Percentiles rank a stretch among this genome's conserved stretches.
Evolutionary conservation across 495 filamentous ascomycete species (phyloP).

Genomic region (Daldinia vernicosa): DNA sequence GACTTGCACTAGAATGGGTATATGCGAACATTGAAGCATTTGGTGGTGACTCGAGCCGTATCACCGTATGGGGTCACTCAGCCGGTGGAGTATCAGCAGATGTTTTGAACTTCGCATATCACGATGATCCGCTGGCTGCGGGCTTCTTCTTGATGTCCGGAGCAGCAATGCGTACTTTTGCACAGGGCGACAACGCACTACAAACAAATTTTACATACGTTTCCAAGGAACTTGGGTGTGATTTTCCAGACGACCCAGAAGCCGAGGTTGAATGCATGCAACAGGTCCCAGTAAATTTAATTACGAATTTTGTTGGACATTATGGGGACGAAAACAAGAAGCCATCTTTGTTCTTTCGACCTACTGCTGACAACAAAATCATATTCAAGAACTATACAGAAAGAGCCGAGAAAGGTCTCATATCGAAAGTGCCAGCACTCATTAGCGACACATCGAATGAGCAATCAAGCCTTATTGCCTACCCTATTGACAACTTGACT

Average conservation of each 20-base stretch:
- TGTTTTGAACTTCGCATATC: conserved; percentile 57
- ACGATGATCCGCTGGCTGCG: conserved; percentile 55
- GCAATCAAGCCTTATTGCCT: conserved; percentile 48
- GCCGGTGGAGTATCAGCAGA: conserved; percentile 55
- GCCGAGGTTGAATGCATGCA: conserved; percentile 56
- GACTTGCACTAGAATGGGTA: conserved; percentile 72
- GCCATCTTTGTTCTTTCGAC: conserved; percentile 52
- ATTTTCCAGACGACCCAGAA: conserved; percentile 47
- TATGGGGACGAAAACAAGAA: conserved; percentile 49
- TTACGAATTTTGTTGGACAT: conserved; percentile 53
- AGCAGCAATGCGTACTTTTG: conserved; percentile 49
- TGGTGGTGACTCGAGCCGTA: conserved; percentile 68
- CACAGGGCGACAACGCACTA: conserved; percentile 45
- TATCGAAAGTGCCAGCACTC: conserved; percentile 50
- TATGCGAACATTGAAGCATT: conserved; percentile 72
- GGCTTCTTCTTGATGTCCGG: conserved; percentile 59
- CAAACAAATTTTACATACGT: conserved; percentile 58
- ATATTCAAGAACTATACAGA: conserved; percentile 58
- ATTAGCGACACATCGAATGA: conserved; percentile 56
- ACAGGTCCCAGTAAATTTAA: conserved; percentile 48
- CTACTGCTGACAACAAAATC: conserved; percentile 51
- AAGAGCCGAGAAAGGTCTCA: conserved; percentile 35
- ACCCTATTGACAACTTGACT: conserved; percentile 45
- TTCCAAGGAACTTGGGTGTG: conserved; percentile 50
- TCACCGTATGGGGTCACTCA: conserved; percentile 66